Evolutionary conservation across 768 basidiomycete species (phyloP).

Genomic region (Boletus barrowsii): DNA sequence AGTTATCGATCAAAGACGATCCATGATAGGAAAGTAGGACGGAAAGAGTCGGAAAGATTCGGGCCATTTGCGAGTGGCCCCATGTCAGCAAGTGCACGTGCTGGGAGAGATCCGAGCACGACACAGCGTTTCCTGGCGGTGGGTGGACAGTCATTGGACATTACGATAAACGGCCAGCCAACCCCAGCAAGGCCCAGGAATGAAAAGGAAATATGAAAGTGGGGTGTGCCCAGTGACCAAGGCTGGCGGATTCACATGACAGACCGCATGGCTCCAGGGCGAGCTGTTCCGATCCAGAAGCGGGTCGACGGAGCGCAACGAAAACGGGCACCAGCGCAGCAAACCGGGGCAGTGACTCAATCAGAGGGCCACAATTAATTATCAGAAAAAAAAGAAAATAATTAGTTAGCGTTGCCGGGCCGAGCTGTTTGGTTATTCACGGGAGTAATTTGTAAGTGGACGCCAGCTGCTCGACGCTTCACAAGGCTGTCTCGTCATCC

Average conservation of each 20-base stretch:
- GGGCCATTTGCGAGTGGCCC: neutral
- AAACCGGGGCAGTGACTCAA: neutral
- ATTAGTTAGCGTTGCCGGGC: conserved; percentile 15
- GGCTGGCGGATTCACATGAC: conserved; percentile 10
- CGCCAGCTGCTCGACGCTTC: conserved; percentile 18
- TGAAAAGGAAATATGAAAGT: conserved; percentile 17
- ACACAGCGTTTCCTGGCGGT: neutral
- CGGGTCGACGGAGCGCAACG: conserved; percentile 4
- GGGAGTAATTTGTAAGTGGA: conserved; percentile 22
- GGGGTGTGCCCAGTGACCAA: neutral
- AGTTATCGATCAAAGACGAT: conserved; percentile 11
- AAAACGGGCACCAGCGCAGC: neutral
- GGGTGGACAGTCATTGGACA: too few species aligned
- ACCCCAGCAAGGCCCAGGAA: neutral
- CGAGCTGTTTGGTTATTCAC: conserved; percentile 13
- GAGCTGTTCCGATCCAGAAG: conserved; percentile 8
- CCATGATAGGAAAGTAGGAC: conserved; percentile 6
- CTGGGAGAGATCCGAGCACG: neutral
- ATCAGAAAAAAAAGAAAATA: neutral
- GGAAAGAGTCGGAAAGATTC: conserved; percentile 7
- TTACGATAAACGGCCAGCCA: neutral
- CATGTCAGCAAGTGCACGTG: neutral
- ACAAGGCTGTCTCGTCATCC: conserved; percentile 17
- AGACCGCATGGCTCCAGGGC: conserved; percentile 8
- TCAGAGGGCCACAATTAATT: neutral